Conservation (phyloP, 2,329 filamentous ascomycete species). For the Exophiala aquamarina region DNA sequence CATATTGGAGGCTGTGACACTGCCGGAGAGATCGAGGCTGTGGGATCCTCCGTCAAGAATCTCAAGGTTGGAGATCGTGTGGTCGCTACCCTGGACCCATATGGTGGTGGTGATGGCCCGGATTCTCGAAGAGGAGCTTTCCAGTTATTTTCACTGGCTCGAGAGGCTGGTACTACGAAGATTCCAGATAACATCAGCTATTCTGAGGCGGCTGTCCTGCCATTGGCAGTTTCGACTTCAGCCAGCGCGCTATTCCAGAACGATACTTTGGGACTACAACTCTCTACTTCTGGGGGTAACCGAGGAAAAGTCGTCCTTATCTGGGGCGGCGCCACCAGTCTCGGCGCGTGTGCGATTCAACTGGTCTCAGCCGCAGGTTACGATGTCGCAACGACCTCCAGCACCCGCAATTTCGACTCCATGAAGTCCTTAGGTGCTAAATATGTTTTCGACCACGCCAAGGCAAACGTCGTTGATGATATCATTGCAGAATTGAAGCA, state of each 20-base stretch:
- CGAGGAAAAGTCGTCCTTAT: slow-evolving; percentile 30
- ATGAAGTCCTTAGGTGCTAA: slow-evolving; percentile 33
- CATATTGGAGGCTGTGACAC: slow-evolving; percentile 22
- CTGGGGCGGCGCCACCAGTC: slow-evolving; percentile 46
- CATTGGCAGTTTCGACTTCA: slow-evolving; percentile 36
- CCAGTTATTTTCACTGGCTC: slow-evolving; percentile 31
- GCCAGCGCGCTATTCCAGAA: slow-evolving; percentile 34
- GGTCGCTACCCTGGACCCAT: slow-evolving; percentile 24
- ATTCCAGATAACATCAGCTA: slow-evolving; percentile 35
- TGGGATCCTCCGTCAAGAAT: slow-evolving; percentile 23
- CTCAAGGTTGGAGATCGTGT: slow-evolving; percentile 33
- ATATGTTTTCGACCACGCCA: slow-evolving; percentile 47
- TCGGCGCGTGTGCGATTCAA: slow-evolving; percentile 44
- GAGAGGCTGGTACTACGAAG: slow-evolving; percentile 21
- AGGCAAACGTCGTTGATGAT: slow-evolving; percentile 32
- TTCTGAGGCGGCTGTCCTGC: slow-evolving; percentile 36
- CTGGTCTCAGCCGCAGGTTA: slow-evolving; percentile 40
- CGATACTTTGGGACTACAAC: slow-evolving; percentile 24
- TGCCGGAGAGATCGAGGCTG: slow-evolving; percentile 19
- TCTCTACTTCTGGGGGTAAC: slow-evolving; percentile 20
- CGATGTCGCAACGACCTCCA: slow-evolving; percentile 37
- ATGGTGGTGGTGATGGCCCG: slow-evolving; percentile 11
- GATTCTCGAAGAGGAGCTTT: slow-evolving; percentile 27
- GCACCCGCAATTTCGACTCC: slow-evolving; percentile 31
- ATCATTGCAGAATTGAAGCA: slow-evolving; percentile 27